These are phyloP conservation scores for Achaetomiella virescens DNA, from an alignment of 495 filamentous ascomycete species.

Conservation along the genomic window DNA sequence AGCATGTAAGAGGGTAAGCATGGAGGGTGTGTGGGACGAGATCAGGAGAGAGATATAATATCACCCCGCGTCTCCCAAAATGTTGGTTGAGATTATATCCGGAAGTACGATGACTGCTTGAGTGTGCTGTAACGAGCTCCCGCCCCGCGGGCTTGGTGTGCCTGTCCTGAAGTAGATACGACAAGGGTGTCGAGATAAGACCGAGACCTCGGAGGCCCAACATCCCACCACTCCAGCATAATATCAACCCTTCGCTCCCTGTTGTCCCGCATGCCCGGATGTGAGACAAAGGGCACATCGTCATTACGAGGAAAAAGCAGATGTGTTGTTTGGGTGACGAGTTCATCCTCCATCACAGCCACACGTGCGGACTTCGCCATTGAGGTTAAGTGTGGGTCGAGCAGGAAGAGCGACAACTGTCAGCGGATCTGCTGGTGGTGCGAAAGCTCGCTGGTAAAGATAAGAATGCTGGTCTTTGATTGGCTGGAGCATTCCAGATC, in stretches of 20 bases:
- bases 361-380: background rate
- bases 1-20: too few species aligned
- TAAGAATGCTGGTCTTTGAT: slow-evolving; percentile 8
- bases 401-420: background rate
- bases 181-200: too few species aligned
- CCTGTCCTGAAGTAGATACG: too few species aligned
- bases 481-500: slow-evolving; percentile 1
- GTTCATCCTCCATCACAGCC: background rate
- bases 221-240: too few species aligned
- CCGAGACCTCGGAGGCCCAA: too few species aligned
- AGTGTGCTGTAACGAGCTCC: too few species aligned
- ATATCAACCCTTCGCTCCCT: background rate
- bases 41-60: too few species aligned
- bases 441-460: slow-evolving; percentile 16
- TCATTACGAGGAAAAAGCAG: background rate
- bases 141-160: too few species aligned
- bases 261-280: background rate
- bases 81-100: too few species aligned
- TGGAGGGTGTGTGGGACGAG: too few species aligned
- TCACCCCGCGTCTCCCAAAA: too few species aligned
- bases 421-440: background rate
- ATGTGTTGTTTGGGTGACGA: background rate
- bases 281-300: background rate
- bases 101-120: too few species aligned
- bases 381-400: background rate